Percentiles rank a stretch among this genome's conserved stretches.
These are phyloP conservation scores for Penicillium maclennaniae DNA, from an alignment of 495 filamentous ascomycete genomes.

Conservation along the genomic window DNA sequence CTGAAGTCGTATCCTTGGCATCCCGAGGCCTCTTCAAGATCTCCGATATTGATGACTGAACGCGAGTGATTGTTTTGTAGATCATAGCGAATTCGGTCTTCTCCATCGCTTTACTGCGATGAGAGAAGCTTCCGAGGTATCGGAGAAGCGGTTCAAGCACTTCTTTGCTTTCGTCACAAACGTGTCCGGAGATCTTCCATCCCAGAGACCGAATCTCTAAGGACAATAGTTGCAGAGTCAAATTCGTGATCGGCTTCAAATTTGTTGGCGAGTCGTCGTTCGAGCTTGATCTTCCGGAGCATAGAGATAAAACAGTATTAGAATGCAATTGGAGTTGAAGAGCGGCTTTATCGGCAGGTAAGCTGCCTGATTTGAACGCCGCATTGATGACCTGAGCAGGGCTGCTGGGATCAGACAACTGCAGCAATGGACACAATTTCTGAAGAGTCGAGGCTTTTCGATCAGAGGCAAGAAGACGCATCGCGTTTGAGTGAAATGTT, in stretches of 20 bases:
- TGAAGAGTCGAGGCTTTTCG: slow-evolving; percentile 48
- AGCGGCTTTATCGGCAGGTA: slow-evolving; percentile 55
- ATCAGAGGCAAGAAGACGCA: slow-evolving; percentile 46
- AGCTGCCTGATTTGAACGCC: slow-evolving; percentile 41
- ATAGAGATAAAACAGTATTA: slow-evolving; percentile 61
- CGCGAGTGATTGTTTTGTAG: slow-evolving; percentile 36
- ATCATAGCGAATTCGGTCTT: slow-evolving; percentile 39
- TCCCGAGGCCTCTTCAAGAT: slow-evolving; percentile 25
- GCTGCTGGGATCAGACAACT: slow-evolving; percentile 51
- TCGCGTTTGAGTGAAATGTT: slow-evolving; percentile 42
- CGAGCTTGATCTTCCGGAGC: slow-evolving; percentile 36
- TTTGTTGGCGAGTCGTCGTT: slow-evolving; percentile 38
- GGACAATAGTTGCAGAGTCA: slow-evolving; percentile 65
- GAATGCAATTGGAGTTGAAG: slow-evolving; percentile 68
- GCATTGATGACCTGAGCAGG: slow-evolving; percentile 59
- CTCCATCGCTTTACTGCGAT: slow-evolving; percentile 44
- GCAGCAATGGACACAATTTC: slow-evolving; percentile 41
- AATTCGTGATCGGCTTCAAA: slow-evolving; percentile 54
- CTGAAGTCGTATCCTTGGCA: slow-evolving; percentile 23
- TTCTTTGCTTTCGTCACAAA: slow-evolving; percentile 64
- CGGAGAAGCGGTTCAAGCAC: slow-evolving; percentile 64
- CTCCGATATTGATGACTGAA: slow-evolving; percentile 32
- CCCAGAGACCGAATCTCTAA: slow-evolving; percentile 62
- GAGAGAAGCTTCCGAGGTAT: slow-evolving; percentile 59
- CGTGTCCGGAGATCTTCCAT: slow-evolving; percentile 70